Conservation (phyloP, 192 early-diverging fungal species). For the Entomortierella lignicola region DNA sequence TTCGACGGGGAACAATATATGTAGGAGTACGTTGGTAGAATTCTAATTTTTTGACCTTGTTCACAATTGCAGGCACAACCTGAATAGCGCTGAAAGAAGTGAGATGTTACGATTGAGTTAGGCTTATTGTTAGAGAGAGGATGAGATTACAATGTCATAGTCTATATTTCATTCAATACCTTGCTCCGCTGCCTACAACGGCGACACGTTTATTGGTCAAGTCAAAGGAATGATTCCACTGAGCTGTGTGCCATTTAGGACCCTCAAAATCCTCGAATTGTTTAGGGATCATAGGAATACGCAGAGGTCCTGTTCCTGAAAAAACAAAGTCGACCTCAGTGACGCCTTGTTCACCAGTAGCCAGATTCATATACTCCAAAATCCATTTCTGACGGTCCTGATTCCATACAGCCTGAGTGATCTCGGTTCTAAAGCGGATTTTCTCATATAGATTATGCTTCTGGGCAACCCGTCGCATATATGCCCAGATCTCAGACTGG, state of each 20-base stretch:
- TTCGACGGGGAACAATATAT: slow-evolving; percentile 54
- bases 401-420: slow-evolving; percentile 50
- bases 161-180: slow-evolving; percentile 27
- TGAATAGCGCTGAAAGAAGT: slow-evolving; percentile 54
- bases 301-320: slow-evolving; percentile 61
- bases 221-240: slow-evolving; percentile 63
- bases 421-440: slow-evolving; percentile 57
- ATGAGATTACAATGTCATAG: too few species aligned
- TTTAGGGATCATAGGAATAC: slow-evolving; percentile 60
- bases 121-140: too few species aligned
- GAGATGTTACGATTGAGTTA: too few species aligned
- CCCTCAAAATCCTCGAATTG: slow-evolving; percentile 65
- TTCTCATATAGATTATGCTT: slow-evolving; percentile 56
- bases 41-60: slow-evolving; percentile 52
- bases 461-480: slow-evolving; percentile 50
- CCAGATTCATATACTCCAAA: slow-evolving; percentile 37
- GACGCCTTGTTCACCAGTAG: slow-evolving; percentile 22
- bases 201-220: slow-evolving; percentile 60
- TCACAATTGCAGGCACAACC: slow-evolving; percentile 59
- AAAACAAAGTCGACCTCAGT: slow-evolving; percentile 51
- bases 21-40: slow-evolving; percentile 65
- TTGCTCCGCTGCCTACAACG: slow-evolving; percentile 61
- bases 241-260: slow-evolving; percentile 61
- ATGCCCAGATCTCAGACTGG: slow-evolving; percentile 59
- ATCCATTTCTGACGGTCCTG: slow-evolving; percentile 51